A percentile compares a stretch with the other conserved stretches of the same genome.
These are phyloP conservation scores for Eimeria necatrix DNA, from an alignment of 169 alveolate genomes.

Conservation along the genomic window DNA sequence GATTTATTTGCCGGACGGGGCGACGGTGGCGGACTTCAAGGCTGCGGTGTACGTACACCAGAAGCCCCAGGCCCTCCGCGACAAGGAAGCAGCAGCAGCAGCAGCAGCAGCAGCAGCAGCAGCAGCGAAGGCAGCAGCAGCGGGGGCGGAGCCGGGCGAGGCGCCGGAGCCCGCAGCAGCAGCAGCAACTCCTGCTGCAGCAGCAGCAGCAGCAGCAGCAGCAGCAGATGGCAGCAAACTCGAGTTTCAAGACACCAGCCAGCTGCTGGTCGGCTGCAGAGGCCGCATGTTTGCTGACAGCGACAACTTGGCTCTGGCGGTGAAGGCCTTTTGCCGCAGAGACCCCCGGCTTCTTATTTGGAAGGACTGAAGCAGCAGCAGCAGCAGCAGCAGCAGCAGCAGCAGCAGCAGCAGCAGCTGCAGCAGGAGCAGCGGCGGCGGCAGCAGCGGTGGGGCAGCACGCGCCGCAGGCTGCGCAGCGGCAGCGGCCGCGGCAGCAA, in stretches of 20 bases:
- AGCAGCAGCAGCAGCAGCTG: constrained; percentile 8
- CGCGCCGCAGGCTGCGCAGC: not conserved
- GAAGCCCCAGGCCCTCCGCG: not conserved
- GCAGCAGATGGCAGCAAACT: not conserved
- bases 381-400: constrained; percentile 8
- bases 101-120: not conserved
- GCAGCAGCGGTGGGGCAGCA: not conserved
- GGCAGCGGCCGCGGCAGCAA: not conserved
- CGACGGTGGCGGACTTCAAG: constrained; percentile 89
- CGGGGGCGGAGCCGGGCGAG: too few relatives aligned
- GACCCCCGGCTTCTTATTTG: constrained; percentile 91
- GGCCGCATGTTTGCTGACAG: constrained; percentile 90
- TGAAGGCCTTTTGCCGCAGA: constrained; percentile 90
- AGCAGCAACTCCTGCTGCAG: too few relatives aligned
- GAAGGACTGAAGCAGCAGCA: constrained; percentile 81
- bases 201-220: not conserved
- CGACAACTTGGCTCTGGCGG: constrained; percentile 92
- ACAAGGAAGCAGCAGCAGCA: constrained; percentile 7
- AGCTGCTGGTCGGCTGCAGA: constrained; percentile 89
- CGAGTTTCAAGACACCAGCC: constrained; percentile 64
- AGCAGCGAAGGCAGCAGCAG: not conserved
- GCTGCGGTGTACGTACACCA: constrained; percentile 79
- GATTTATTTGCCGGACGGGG: constrained; percentile 86
- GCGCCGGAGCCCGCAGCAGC: too few relatives aligned
- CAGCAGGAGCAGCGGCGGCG: not conserved